These are phyloP conservation scores for Durio zibethinus DNA, from an alignment of 345 rosid species.

Conservation along the genomic window DNA sequence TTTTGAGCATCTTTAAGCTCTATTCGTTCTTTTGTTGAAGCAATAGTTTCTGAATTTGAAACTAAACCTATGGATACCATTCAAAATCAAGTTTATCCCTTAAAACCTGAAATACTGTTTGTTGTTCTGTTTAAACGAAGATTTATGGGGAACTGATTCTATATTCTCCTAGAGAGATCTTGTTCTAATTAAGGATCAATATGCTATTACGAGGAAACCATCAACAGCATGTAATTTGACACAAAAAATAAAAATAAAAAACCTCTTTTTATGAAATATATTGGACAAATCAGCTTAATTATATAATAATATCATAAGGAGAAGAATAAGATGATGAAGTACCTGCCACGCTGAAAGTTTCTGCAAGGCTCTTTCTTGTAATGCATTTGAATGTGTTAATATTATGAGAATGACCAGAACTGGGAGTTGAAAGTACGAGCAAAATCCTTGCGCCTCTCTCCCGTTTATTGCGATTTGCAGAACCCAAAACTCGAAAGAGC, in stretches of 20 bases:
- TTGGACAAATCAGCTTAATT: neutral
- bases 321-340: neutral
- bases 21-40: neutral
- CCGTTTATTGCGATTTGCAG: neutral
- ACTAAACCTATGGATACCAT: neutral
- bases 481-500: neutral
- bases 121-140: neutral
- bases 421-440: neutral
- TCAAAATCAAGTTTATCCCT: conserved; percentile 4
- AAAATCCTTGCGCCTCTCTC: no score
- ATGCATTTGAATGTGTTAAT: conserved; percentile 4
- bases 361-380: conserved; percentile 56
- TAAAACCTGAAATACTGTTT: neutral
- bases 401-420: neutral
- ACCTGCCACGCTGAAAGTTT: conserved; percentile 85
- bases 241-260: neutral
- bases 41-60: neutral
- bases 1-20: neutral
- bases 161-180: neutral
- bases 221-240: neutral
- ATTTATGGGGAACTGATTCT: neutral
- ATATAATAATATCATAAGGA: neutral
- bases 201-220: no score
- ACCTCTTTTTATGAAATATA: neutral
- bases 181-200: neutral